Evolutionary conservation across 2,329 filamentous ascomycete genomes (phyloP).

Genomic region (Colletotrichum limetticola): DNA sequence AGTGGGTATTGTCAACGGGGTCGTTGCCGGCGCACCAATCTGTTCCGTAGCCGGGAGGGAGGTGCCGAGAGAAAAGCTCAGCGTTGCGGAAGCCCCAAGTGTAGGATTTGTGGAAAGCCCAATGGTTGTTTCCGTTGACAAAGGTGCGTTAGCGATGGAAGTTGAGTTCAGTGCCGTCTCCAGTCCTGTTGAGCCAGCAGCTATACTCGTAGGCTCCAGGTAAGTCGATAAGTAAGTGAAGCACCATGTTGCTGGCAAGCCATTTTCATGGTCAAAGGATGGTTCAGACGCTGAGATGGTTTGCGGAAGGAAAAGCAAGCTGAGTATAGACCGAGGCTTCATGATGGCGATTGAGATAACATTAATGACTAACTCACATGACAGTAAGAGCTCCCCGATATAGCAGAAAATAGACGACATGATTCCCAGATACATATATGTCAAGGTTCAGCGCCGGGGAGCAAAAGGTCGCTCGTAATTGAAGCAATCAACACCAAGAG

Average conservation of each 20-base stretch:
- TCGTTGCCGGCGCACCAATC: not conserved
- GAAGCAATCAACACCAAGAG: too few species aligned
- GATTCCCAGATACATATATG: too few species aligned
- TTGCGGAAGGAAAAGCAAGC: too few species aligned
- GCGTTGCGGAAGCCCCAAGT: not conserved
- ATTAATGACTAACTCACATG: accelerated
- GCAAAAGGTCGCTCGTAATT: too few species aligned
- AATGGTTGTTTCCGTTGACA: not conserved
- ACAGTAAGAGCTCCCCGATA: too few species aligned
- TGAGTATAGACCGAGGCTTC: too few species aligned
- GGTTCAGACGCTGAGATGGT: too few species aligned
- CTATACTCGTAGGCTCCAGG: not conserved
- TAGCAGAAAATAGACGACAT: too few species aligned
- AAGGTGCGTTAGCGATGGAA: not conserved
- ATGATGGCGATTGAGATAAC: too few species aligned
- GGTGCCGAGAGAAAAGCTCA: not conserved
- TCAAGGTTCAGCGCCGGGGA: too few species aligned
- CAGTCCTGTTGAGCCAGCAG: not conserved
- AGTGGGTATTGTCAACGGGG: too few species aligned
- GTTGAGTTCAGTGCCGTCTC: too few species aligned
- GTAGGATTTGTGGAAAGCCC: not conserved
- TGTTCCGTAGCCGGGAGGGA: not conserved
- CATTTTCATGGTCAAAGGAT: not conserved
- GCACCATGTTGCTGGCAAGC: not conserved
- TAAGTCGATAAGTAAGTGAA: slow-evolving; percentile 4